phyloP scores from a whole-genome alignment of 257 asterid species.

The Salvia rosmarinus region DNA sequence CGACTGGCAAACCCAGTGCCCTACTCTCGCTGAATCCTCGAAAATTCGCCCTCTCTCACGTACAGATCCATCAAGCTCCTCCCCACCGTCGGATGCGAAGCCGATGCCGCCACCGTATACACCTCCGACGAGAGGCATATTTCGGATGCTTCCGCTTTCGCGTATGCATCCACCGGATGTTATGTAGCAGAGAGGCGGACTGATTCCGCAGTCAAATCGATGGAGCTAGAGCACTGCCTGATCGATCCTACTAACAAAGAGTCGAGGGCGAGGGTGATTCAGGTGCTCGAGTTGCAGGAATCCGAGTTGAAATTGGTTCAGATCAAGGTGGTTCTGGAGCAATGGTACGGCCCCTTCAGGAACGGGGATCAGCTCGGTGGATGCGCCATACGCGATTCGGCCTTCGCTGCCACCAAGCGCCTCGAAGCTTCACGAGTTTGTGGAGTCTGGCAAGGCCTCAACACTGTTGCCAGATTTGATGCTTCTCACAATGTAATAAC shows the following conservation, averaged over 20 bases:
- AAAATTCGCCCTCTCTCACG: conserved; percentile 37
- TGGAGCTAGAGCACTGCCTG: conserved; percentile 85
- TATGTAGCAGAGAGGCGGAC: conserved; percentile 67
- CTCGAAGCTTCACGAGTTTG: conserved; percentile 49
- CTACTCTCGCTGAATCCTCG: conserved; percentile 68
- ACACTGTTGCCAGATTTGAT: conserved; percentile 47
- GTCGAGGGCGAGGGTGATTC: conserved; percentile 69
- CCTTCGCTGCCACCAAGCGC: conserved; percentile 79
- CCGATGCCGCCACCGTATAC: conserved; percentile 85
- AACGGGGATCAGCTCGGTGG: conserved; percentile 98
- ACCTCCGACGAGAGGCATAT: conserved; percentile 48
- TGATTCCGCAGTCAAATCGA: too few relatives aligned
- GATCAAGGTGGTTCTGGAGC: conserved; percentile 70
- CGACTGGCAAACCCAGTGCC: conserved; percentile 98
- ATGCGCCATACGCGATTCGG: conserved; percentile 81
- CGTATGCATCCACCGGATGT: conserved; percentile 63
- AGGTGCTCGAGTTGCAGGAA: conserved; percentile 39
- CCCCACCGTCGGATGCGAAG: conserved; percentile 97
- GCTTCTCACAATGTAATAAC: conserved; percentile 39
- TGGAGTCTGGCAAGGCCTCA: conserved; percentile 66
- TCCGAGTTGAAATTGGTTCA: conserved; percentile 41
- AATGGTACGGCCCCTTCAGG: conserved; percentile 94
- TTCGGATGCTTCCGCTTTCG: conserved; percentile 35
- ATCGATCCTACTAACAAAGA: conserved; percentile 61
- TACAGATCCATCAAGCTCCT: conserved; percentile 70